These are phyloP conservation scores for Venturia aucupariae DNA, from an alignment of 2,329 filamentous ascomycete species.

Conservation along the genomic window DNA sequence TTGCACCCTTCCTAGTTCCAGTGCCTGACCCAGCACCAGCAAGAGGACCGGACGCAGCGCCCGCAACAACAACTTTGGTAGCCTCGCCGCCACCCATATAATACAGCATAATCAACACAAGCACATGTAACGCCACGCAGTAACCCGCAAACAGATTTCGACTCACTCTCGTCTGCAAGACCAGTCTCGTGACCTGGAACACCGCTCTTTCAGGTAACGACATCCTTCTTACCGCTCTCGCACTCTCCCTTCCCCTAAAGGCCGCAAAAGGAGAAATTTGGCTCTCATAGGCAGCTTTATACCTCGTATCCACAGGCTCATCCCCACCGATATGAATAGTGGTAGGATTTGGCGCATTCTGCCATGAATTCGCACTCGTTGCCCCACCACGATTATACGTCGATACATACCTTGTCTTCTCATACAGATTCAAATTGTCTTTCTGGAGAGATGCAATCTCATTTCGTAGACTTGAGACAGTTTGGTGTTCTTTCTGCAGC, in stretches of 20 bases:
- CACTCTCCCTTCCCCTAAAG: slow-evolving; percentile 87
- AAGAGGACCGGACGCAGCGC: slow-evolving; percentile 13
- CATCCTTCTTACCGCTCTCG: slow-evolving; percentile 87
- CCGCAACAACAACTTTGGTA: slow-evolving; percentile 18
- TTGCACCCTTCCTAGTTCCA: slow-evolving; percentile 15
- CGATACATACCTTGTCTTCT: slow-evolving; percentile 94
- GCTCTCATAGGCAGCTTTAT: slow-evolving; percentile 85
- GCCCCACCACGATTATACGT: slow-evolving; percentile 71
- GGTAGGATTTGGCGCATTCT: slow-evolving; percentile 56
- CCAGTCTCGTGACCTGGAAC: slow-evolving; percentile 82
- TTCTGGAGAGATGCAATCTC: slow-evolving; percentile 89
- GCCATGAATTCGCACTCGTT: slow-evolving; percentile 53
- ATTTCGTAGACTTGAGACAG: slow-evolving; percentile 75
- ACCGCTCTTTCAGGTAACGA: slow-evolving; percentile 81
- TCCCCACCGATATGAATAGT: slow-evolving; percentile 49
- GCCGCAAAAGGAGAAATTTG: slow-evolving; percentile 94
- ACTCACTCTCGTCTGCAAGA: slow-evolving; percentile 81
- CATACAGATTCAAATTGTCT: slow-evolving; percentile 91
- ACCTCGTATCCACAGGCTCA: slow-evolving; percentile 62
- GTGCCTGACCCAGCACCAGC: slow-evolving; percentile 16
- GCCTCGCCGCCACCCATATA: slow-evolving; percentile 54
- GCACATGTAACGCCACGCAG: slow-evolving; percentile 75
- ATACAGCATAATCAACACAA: slow-evolving; percentile 82
- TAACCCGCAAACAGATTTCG: slow-evolving; percentile 91
- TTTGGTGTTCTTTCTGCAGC: slow-evolving; percentile 72